phyloP scores from a whole-genome alignment of 306 rosid species.

The Trifolium repens region DNA sequence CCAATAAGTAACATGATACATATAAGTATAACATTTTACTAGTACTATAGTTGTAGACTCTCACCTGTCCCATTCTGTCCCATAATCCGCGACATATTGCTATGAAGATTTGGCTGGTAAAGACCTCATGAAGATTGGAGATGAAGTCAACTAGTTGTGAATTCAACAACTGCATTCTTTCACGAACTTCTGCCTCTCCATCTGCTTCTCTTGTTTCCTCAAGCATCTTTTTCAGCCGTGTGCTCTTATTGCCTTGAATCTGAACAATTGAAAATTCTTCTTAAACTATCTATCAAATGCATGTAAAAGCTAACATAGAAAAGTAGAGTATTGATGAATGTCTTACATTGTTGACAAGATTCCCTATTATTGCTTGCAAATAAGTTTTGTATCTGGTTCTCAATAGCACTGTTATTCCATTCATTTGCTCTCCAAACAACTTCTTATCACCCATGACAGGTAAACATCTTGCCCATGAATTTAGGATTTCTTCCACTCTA shows the following conservation, averaged over 20 bases:
- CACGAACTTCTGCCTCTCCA: conserved; percentile 92
- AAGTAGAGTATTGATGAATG: conserved; percentile 17
- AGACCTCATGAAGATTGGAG: conserved; percentile 88
- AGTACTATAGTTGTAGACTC: conserved; percentile 6
- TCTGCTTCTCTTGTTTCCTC: conserved; percentile 94
- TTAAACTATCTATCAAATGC: not conserved
- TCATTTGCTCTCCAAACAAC: conserved; percentile 88
- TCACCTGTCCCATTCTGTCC: conserved; percentile 97
- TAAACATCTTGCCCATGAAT: conserved; percentile 87
- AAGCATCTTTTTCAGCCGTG: conserved; percentile 79
- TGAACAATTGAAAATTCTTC: conserved; percentile 41
- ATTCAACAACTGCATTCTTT: conserved; percentile 83
- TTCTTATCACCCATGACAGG: conserved; percentile 83
- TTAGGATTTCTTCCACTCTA: conserved; percentile 89
- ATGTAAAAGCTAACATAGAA: conserved; percentile 17
- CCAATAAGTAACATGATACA: not conserved
- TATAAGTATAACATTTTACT: not conserved
- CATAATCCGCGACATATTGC: conserved; percentile 87
- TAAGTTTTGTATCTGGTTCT: conserved; percentile 94
- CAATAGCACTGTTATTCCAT: conserved; percentile 81
- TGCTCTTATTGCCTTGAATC: conserved; percentile 80
- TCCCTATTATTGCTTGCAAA: conserved; percentile 90
- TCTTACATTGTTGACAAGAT: conserved; percentile 87
- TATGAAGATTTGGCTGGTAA: conserved; percentile 75
- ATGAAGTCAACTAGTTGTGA: conserved; percentile 79